Evolutionary conservation across 2,329 filamentous ascomycete genomes (phyloP), one percentile per base, ranked within the genome.

Genomic region (Penicillium sp.): DNA sequence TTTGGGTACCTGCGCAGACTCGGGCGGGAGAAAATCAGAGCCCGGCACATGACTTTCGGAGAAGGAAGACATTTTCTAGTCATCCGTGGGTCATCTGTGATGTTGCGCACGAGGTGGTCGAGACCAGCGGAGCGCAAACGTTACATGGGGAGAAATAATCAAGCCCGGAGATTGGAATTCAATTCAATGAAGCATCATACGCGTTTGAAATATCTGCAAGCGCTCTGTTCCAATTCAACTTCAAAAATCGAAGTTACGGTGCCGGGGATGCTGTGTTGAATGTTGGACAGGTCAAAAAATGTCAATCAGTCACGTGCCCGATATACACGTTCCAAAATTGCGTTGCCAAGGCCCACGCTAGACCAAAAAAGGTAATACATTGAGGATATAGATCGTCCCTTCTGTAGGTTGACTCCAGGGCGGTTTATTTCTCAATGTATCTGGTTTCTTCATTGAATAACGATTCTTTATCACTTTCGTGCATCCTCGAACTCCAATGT

Each of bases 61-160:
- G 18, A 58, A 56, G 24, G 64, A 67, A 60, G 68, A 70, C 69
- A 72, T 72, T 54, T 43, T 58, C 61, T 54, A 44, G 42, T 14
- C 16, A 50, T 24, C 7, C 13, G 21, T 36, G 13, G 53, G 42
- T 34, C 34, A 34, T 36, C 21, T 47, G 32, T 34, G 16, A 34
- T 51, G 22, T 14, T 51, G 29, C 31, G 48, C 11, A 42, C 18
- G 16, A 47, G 40, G 11, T n/a, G 14, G 31, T 52, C 21, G 10
- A 31, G 34, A 42, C 29, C 38, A 18, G 36, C 13, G 42, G 13
- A 14, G 44, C 24, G 13, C 45, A 29, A 13, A 39, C 43, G 16
- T 55, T 29, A 51, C 48, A 52, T 51, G 14, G 36, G 29, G 51
- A 36, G 14, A 36, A n/a, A 32, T 38, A 51, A 22, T 13, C 14